These are phyloP conservation scores for Metschnikowia corniflorae DNA, from an alignment of 805 yeast species.

Conservation along the genomic window DNA sequence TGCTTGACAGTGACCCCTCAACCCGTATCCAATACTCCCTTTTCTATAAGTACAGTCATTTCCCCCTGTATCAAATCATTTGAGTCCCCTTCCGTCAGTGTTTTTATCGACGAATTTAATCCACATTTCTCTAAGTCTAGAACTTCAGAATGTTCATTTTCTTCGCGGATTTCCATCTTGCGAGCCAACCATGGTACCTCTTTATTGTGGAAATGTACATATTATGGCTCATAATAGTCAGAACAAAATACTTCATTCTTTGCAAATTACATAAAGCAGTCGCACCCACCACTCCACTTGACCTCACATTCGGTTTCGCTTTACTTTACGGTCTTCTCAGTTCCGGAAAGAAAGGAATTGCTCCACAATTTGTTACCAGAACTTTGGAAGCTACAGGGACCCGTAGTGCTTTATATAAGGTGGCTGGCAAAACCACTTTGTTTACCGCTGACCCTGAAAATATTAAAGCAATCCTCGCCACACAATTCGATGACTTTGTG, in stretches of 20 bases:
- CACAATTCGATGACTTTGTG: conserved; percentile 26
- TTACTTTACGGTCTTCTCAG: conserved; percentile 6
- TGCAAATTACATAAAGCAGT: conserved; percentile 9
- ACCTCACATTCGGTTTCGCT: conserved; percentile 12
- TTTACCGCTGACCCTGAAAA: conserved; percentile 23
- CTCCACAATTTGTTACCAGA: conserved; percentile 9
- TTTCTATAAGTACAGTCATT: too few relatives aligned
- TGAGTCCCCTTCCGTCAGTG: too few relatives aligned
- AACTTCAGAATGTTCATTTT: conserved; percentile 2
- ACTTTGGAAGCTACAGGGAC: conserved; percentile 4
- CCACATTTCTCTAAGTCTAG: too few relatives aligned
- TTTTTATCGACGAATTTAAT: too few relatives aligned
- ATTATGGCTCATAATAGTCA: not conserved
- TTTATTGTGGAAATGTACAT: conserved; percentile 5
- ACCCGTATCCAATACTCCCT: too few relatives aligned
- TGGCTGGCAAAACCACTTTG: conserved; percentile 12
- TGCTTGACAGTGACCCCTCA: too few relatives aligned
- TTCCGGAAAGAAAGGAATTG: conserved; percentile 8
- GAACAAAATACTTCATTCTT: conserved; percentile 1
- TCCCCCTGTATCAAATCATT: too few relatives aligned
- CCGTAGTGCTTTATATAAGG: conserved; percentile 6
- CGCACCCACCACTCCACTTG: conserved; percentile 11
- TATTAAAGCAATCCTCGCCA: conserved; percentile 26
- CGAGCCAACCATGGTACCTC: conserved; percentile 11
- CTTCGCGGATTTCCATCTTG: conserved; percentile 1